Evolutionary conservation across 208 protist species (phyloP), one percentile per base, ranked within the genome.

Genomic region (Leishmania tarentolae): DNA sequence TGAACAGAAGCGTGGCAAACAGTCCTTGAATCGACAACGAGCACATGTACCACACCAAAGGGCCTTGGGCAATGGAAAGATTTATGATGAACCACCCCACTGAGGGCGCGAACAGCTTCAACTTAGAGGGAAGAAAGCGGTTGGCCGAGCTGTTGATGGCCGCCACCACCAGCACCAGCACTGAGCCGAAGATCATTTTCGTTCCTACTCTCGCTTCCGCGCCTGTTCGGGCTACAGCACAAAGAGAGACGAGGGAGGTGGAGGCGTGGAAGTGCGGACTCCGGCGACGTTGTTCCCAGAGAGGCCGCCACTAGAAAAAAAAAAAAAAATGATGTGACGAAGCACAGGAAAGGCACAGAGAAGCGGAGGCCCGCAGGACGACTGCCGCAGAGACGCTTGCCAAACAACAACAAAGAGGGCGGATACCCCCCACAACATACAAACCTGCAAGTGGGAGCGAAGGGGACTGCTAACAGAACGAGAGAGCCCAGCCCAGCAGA

Each of bases 21-120:
- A 88, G 8, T 50, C 84, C 72, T 42, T 91, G 90, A 8, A 87
- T 24, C 17, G 63, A 47, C 6, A 90, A 53, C 6, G 87, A 61
- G 65, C 81, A 70, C 0, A 24, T 65, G 46, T 87, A 83, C 66
- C 68, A 74, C 47, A 74, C 73, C n/a, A 79, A 70, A 2, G 80
- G 78, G 8, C 79, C 75, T 8, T 76, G 81, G 35, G 82, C 81
- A 46, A 90, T 61, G 70, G 61, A 86, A 0, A 91, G 50, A 59
- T 79, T 87, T 0, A 75, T 86, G 52, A 90, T 76, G 28, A 87
- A 77, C 86, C 83, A 93, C 52, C 81, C 80, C 46, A 91, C 53
- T 0, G 82, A 84, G 1, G 84, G 84, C 19, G 68, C 70, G 31
- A 88, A 53, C 9, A 83, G 35, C 52, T 75, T 81, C 76, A 83